Percentiles rank a stretch among this genome's conserved stretches.
These are phyloP conservation scores for Mycena floridula DNA, from an alignment of 768 basidiomycete genomes.

Conservation along the genomic window DNA sequence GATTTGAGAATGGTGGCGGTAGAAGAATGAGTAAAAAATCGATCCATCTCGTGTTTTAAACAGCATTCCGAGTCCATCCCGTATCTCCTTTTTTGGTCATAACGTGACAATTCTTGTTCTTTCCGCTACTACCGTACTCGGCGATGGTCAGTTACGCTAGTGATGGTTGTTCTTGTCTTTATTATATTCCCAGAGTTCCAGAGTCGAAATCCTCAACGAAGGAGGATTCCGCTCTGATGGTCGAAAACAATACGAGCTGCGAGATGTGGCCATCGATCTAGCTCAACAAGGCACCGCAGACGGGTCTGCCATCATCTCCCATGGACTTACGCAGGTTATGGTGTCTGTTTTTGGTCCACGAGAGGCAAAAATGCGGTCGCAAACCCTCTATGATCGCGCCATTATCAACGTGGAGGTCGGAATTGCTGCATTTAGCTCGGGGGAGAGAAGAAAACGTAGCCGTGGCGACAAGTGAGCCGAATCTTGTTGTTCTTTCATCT, in stretches of 20 bases:
- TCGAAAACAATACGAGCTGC: conserved; percentile 86
- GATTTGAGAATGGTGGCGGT: too few species aligned
- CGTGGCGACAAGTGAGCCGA: conserved; percentile 81
- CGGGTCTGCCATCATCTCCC: conserved; percentile 76
- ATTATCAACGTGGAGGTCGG: conserved; percentile 85
- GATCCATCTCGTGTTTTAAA: too few species aligned
- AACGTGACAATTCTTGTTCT: not conserved
- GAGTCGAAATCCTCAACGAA: conserved; percentile 75
- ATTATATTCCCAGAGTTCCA: conserved; percentile 30
- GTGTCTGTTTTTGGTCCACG: conserved; percentile 90
- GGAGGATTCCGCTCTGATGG: conserved; percentile 90
- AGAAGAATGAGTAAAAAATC: too few species aligned
- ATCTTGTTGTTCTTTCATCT: not conserved
- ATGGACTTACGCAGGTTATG: conserved; percentile 86
- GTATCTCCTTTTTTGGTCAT: not conserved
- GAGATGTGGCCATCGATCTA: conserved; percentile 75
- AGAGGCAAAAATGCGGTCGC: conserved; percentile 77
- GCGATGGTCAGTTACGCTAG: not conserved
- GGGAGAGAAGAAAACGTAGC: conserved; percentile 68
- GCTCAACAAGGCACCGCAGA: conserved; percentile 73
- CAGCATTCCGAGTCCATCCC: not conserved
- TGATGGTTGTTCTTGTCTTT: not conserved
- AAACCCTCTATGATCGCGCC: conserved; percentile 82
- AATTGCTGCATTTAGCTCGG: conserved; percentile 82
- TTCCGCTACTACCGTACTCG: not conserved